Base-by-base conservation (phyloP, 2,329 filamentous ascomycete species). In the Aspergillus clavatus region DNA sequence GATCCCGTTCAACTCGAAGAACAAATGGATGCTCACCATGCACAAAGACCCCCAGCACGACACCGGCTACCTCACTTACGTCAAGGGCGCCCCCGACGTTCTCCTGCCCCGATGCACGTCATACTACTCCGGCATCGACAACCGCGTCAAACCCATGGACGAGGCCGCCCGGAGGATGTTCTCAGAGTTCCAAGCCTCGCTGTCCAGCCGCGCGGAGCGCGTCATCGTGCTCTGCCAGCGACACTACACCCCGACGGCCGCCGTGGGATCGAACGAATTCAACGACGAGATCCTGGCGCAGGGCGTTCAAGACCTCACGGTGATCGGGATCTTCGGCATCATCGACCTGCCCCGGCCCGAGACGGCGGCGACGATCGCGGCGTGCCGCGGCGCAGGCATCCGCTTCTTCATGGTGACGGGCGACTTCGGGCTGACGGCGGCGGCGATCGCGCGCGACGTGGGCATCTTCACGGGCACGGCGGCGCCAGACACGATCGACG, bases 1-100 rank as follows among this genome's bases (percentile, higher is more conserved):
- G 45, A 72, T 87, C 18, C 82, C 84, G 0, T 90, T 90, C 69
- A 90, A 89, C 69, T 87, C 83, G 63, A 87, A 88, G 70, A 89
- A 89, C 70, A 90, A 90, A 65, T 89, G 82, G 66, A 89, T 89
- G 80, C 79, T 90, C 41, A 78, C 81, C 24, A 75, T 84, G 47
- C 53, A 55, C 45, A 48, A 53, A 46, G 51, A 61, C 53, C 56
- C 52, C 60, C 68, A 23, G 68, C 67, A 12, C 53, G 72, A 26
- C 8, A 47, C 47, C 4, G 40, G 33, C 14, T 59, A 59, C 21
- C 47, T 62, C 28, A 29, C 63, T 23, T 60, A 83, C 23, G 86
- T 89, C 62, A 89, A 91, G 61, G 86, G 87, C 2, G 87, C 86
- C 0, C 85, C 86, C 0, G 87, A 90, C 56, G 80, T 89, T 19